A percentile compares a stretch with the other conserved stretches of the same genome.
These are phyloP conservation scores for Yarrowia sp. DNA, from an alignment of 805 yeast species.

Conservation along the genomic window DNA sequence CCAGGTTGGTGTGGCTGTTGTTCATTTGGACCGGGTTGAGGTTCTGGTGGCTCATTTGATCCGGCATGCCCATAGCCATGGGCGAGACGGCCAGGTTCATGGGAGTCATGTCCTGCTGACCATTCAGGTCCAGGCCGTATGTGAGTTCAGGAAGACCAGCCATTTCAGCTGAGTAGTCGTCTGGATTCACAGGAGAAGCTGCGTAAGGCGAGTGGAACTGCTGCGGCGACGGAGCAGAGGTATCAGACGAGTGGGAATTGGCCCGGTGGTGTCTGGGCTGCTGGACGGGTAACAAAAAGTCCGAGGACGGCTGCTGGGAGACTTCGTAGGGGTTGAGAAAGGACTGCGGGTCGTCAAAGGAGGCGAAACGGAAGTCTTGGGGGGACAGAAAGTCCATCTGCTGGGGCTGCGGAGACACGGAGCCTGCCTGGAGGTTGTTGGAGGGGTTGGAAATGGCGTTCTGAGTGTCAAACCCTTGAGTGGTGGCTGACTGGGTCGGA, in stretches of 20 bases:
- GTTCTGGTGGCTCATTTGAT: not conserved
- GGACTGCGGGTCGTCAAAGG: slow-evolving; percentile 21
- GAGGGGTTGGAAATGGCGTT: not conserved
- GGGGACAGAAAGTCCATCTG: slow-evolving; percentile 19
- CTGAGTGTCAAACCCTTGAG: not conserved
- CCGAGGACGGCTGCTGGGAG: not conserved
- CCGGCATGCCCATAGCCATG: slow-evolving; percentile 17
- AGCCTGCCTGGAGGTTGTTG: slow-evolving; percentile 23
- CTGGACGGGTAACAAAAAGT: not conserved
- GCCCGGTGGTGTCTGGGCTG: not conserved
- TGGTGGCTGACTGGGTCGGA: too few relatives aligned
- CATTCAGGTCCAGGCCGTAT: not conserved
- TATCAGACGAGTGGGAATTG: slow-evolving; percentile 22
- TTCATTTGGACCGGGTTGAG: not conserved
- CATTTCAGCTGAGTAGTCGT: slow-evolving; percentile 20
- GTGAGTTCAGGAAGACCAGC: slow-evolving; percentile 17
- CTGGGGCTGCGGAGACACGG: slow-evolving; percentile 14
- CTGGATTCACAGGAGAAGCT: slow-evolving; percentile 20
- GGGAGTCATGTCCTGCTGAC: not conserved
- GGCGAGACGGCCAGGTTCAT: slow-evolving; percentile 9
- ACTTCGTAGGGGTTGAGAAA: slow-evolving; percentile 18
- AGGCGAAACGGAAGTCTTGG: slow-evolving; percentile 5
- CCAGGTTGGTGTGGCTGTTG: not conserved
- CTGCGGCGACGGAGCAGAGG: slow-evolving; percentile 15
- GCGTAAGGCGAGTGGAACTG: slow-evolving; percentile 18